Conservation (phyloP, 208 protist species). For the Acanthamoeba rhysodes region DNA sequence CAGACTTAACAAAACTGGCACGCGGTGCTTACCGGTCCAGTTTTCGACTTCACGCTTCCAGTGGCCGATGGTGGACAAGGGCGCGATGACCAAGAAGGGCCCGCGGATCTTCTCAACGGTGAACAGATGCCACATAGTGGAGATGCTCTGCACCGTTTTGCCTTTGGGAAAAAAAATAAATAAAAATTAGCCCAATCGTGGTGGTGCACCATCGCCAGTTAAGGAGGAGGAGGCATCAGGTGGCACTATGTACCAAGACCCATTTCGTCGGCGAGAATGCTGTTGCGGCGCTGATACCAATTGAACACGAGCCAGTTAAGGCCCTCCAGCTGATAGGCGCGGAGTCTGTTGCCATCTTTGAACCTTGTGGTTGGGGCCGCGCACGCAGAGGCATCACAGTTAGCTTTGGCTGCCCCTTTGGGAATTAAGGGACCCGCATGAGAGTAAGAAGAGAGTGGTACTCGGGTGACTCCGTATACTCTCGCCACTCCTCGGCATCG, state of each 20-base stretch:
- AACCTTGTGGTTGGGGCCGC: background rate
- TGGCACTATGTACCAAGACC: constrained; percentile 92
- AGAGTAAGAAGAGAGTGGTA: background rate
- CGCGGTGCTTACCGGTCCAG: constrained; percentile 87
- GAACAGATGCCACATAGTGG: constrained; percentile 88
- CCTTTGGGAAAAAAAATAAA: background rate
- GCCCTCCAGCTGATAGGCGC: constrained; percentile 96
- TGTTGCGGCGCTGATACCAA: constrained; percentile 92
- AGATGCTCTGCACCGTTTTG: constrained; percentile 97
- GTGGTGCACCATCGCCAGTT: background rate
- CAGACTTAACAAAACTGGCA: background rate
- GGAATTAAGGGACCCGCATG: background rate
- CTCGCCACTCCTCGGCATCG: background rate
- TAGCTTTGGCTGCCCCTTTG: background rate
- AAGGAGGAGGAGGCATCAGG: background rate
- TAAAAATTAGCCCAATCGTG: background rate
- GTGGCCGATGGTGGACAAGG: constrained; percentile 95
- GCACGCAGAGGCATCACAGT: background rate
- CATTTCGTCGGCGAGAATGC: constrained; percentile 98
- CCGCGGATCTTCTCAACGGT: constrained; percentile 88
- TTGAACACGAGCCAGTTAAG: constrained; percentile 95
- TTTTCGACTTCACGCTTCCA: constrained; percentile 94
- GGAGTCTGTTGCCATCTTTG: constrained; percentile 19
- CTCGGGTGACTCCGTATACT: constrained; percentile 12
- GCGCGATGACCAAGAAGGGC: constrained; percentile 97